A percentile compares a stretch with the other conserved stretches of the same genome.
Conservation (phyloP, 179 eudicot genomes). For the Nepenthes alata region DNA sequence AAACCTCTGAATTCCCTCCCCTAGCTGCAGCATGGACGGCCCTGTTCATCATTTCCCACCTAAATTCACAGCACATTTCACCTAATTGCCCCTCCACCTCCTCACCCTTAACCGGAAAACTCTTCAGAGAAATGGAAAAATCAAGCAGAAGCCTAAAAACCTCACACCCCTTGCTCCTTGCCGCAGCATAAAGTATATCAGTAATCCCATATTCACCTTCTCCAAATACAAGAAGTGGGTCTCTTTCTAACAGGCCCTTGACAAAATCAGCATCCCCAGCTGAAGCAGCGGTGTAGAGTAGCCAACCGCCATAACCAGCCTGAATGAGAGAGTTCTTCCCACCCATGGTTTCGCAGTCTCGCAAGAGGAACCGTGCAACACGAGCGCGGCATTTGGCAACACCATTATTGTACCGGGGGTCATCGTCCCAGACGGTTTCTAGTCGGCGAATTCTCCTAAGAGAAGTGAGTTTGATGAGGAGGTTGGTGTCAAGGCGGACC, state of each 20-base stretch:
- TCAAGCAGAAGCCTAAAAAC: constrained; percentile 59
- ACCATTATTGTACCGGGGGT: constrained; percentile 17
- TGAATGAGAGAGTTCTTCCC: constrained; percentile 46
- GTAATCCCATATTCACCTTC: constrained; percentile 86
- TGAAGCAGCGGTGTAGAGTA: constrained; percentile 81
- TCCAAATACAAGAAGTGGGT: constrained; percentile 54
- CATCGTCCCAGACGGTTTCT: constrained; percentile 78
- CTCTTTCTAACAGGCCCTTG: constrained; percentile 42
- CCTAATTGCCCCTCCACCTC: constrained; percentile 13
- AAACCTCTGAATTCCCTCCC: constrained; percentile 58
- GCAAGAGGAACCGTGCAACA: constrained; percentile 55
- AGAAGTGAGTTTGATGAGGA: constrained; percentile 76
- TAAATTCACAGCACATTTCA: constrained; percentile 21
- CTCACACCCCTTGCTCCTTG: constrained; percentile 53
- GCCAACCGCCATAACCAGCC: constrained; percentile 92
- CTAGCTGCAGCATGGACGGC: constrained; percentile 67
- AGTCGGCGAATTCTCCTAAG: constrained; percentile 75
- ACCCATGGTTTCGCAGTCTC: constrained; percentile 31
- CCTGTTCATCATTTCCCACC: constrained; percentile 46
- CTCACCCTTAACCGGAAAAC: constrained; percentile 6
- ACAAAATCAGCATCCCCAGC: constrained; percentile 76
- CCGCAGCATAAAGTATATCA: constrained; percentile 69
- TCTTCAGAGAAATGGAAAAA: constrained; percentile 16
- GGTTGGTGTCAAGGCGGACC: constrained; percentile 59
- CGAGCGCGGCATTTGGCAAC: constrained; percentile 50